These are phyloP conservation scores for Arthromyces matolae DNA, from an alignment of 768 basidiomycete genomes.

Conservation along the genomic window DNA sequence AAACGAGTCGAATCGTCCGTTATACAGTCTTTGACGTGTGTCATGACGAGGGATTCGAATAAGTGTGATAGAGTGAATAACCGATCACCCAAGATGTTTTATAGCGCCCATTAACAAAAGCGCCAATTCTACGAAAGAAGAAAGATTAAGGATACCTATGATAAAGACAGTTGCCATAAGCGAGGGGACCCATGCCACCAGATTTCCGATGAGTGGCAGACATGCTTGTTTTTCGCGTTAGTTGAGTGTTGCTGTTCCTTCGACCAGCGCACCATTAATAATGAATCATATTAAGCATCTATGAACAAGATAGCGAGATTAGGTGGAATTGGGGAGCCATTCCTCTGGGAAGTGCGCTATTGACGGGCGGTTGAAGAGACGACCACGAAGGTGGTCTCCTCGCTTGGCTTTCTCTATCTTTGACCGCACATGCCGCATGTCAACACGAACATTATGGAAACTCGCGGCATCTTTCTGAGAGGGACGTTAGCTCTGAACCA, in stretches of 20 bases:
- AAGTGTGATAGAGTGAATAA: background rate
- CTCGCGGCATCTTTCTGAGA: constrained; percentile 38
- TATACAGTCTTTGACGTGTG: background rate
- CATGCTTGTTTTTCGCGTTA: too few species aligned
- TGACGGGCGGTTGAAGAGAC: constrained; percentile 53
- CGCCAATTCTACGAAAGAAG: too few species aligned
- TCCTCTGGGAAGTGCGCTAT: constrained; percentile 80
- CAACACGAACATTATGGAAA: constrained; percentile 71
- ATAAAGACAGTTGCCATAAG: too few species aligned
- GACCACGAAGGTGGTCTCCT: constrained; percentile 62
- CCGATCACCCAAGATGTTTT: too few species aligned
- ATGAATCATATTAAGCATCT: constrained; percentile 5
- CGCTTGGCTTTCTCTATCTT: constrained; percentile 69
- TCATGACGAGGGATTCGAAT: background rate
- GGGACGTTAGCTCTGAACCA: background rate
- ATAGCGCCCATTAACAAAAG: too few species aligned
- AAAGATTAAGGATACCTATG: too few species aligned
- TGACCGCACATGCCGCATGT: constrained; percentile 74
- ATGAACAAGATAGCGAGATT: background rate
- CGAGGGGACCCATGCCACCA: too few species aligned
- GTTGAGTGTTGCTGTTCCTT: too few species aligned
- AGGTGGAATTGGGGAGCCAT: constrained; percentile 57
- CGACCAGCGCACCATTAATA: too few species aligned
- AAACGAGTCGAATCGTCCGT: background rate
- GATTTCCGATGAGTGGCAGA: too few species aligned